These are phyloP conservation scores for Leavenworthia alabamica DNA, from an alignment of 345 rosid species.

Conservation along the genomic window DNA sequence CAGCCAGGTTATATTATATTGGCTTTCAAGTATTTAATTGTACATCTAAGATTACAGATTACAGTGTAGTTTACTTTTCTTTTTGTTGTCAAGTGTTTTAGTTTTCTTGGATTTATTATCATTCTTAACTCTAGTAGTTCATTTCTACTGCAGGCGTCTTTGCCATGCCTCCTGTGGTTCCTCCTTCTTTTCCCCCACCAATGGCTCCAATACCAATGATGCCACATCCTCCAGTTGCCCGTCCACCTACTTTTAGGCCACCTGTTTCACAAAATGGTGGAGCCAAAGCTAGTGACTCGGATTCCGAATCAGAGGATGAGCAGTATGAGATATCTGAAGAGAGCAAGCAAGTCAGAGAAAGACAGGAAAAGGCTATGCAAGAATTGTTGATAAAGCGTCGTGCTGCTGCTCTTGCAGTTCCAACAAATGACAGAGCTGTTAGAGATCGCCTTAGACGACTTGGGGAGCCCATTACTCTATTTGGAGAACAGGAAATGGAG, in stretches of 20 bases:
- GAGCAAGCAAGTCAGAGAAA: slow-evolving; percentile 60
- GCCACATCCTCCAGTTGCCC: slow-evolving; percentile 43
- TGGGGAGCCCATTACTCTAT: slow-evolving; percentile 86
- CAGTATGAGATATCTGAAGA: slow-evolving; percentile 63
- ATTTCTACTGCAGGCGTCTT: slow-evolving; percentile 25
- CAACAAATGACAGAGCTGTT: slow-evolving; percentile 91
- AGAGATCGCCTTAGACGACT: slow-evolving; percentile 82
- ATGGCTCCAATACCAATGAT: slow-evolving; percentile 53
- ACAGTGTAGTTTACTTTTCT: neutral
- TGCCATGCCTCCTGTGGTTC: slow-evolving; percentile 29
- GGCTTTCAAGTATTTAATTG: neutral
- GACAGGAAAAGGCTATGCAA: slow-evolving; percentile 86
- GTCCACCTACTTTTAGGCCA: slow-evolving; percentile 52
- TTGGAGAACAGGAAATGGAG: slow-evolving; percentile 97
- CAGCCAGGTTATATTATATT: slow-evolving; percentile 19
- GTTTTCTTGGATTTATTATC: neutral
- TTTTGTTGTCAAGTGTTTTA: neutral
- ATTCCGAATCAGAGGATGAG: slow-evolving; percentile 58
- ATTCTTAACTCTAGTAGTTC: neutral
- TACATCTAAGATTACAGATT: neutral
- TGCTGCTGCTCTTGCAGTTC: slow-evolving; percentile 91
- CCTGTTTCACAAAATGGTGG: slow-evolving; percentile 58
- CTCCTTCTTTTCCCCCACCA: slow-evolving; percentile 40
- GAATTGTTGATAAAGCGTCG: slow-evolving; percentile 78
- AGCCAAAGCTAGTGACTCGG: slow-evolving; percentile 42